A percentile compares a stretch with the other conserved stretches of the same genome.
These are phyloP conservation scores for Euphorbia peplus DNA, from an alignment of 345 rosid genomes.

Conservation along the genomic window DNA sequence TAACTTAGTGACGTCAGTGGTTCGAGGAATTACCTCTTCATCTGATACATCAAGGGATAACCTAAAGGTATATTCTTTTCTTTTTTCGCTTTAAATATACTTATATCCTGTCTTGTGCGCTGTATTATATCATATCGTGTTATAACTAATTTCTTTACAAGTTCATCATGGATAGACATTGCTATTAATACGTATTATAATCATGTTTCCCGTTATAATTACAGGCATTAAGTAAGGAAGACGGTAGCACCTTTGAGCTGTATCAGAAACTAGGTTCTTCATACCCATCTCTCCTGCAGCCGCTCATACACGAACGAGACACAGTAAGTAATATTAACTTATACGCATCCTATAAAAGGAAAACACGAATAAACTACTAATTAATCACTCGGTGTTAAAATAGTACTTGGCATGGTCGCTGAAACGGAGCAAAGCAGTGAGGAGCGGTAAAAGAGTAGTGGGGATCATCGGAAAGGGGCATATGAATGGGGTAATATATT, in stretches of 20 bases:
- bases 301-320: constrained; percentile 83
- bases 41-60: constrained; percentile 33
- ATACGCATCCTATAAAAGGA: background rate
- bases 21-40: constrained; percentile 59
- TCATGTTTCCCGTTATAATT: background rate
- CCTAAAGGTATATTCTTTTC: constrained; percentile 48
- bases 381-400: background rate
- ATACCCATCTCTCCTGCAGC: constrained; percentile 67
- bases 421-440: constrained; percentile 89
- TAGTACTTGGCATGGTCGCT: constrained; percentile 90
- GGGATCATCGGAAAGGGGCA: constrained; percentile 86
- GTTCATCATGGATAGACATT: no score
- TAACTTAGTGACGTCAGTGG: constrained; percentile 41
- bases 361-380: background rate
- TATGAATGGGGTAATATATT: constrained; percentile 78
- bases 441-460: constrained; percentile 64
- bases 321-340: constrained; percentile 37
- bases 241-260: constrained; percentile 46
- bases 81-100: background rate
- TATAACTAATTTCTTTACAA: no score
- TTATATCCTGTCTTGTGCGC: background rate
- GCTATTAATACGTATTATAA: background rate
- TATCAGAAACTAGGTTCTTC: constrained; percentile 66
- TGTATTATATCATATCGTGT: background rate
- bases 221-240: constrained; percentile 48